Conservation (phyloP, 768 basidiomycete species). For the Panaeolus papilionaceus region DNA sequence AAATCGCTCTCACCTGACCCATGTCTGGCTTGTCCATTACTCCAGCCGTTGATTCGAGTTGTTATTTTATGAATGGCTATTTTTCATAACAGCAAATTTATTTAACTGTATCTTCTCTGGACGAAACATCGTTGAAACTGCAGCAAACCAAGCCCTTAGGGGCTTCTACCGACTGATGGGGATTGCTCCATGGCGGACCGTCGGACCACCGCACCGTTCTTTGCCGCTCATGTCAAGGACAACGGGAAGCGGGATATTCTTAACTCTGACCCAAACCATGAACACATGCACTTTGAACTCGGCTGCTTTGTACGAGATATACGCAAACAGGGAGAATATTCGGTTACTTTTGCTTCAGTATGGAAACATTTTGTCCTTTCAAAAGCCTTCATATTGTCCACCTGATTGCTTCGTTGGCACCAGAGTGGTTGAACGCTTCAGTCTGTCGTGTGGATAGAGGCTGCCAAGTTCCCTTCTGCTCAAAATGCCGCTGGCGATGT, state of each 20-base stretch:
- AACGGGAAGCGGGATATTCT: conserved; percentile 3
- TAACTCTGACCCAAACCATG: conserved; percentile 5
- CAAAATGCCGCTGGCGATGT: neutral
- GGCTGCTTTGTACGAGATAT: neutral
- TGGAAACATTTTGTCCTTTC: neutral
- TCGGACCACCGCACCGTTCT: neutral
- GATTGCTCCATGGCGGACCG: neutral
- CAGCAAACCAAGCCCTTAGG: neutral
- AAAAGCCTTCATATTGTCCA: conserved; percentile 4
- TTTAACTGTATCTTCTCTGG: too few species aligned
- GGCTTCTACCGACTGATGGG: neutral
- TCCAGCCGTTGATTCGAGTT: too few species aligned
- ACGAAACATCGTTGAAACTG: too few species aligned
- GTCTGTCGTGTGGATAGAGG: conserved; percentile 3
- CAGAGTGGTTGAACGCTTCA: neutral
- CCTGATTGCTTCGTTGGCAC: conserved; percentile 1
- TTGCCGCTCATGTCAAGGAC: neutral
- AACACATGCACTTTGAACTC: conserved; percentile 3
- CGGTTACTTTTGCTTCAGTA: conserved; percentile 8
- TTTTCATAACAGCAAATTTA: too few species aligned
- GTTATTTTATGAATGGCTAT: too few species aligned
- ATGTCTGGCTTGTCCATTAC: neutral
- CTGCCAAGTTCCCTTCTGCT: neutral
- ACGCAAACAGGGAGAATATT: neutral
- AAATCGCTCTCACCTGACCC: neutral